Conservation (phyloP, 768 basidiomycete genomes). For the Podaxis sp. region DNA sequence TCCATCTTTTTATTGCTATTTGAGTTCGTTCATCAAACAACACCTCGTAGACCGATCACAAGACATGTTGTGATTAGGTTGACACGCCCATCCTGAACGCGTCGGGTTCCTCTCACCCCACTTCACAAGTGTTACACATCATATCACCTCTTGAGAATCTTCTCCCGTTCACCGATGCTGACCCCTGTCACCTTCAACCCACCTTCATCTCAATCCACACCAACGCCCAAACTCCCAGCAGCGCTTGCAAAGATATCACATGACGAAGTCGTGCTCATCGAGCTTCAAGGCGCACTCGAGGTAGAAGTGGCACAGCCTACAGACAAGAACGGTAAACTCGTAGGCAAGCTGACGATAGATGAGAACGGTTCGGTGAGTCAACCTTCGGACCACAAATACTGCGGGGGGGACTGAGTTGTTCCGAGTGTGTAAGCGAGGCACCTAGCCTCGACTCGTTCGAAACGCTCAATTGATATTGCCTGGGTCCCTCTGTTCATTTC, state of each 20-base stretch:
- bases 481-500: not conserved
- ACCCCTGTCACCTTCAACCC: slow-evolving; percentile 56
- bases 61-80: slow-evolving; percentile 4
- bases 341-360: slow-evolving; percentile 75
- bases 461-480: not conserved
- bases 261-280: slow-evolving; percentile 80
- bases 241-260: slow-evolving; percentile 72
- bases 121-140: not conserved
- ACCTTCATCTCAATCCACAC: slow-evolving; percentile 22
- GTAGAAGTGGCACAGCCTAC: slow-evolving; percentile 53
- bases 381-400: not conserved
- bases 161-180: slow-evolving; percentile 47
- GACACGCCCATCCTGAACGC: not conserved
- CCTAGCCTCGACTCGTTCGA: too few species aligned
- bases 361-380: slow-evolving; percentile 50
- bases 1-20: not conserved
- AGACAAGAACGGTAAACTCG: slow-evolving; percentile 65
- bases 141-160: not conserved
- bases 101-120: not conserved
- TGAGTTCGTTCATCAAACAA: not conserved
- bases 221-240: slow-evolving; percentile 51
- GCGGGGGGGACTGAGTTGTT: not conserved
- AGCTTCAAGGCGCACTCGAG: slow-evolving; percentile 83
- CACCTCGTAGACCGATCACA: not conserved
- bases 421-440: not conserved